Percentiles rank a stretch among this genome's conserved stretches.
Evolutionary conservation across 2,329 filamentous ascomycete genomes (phyloP).

Genomic region (Eurotiales sp.): DNA sequence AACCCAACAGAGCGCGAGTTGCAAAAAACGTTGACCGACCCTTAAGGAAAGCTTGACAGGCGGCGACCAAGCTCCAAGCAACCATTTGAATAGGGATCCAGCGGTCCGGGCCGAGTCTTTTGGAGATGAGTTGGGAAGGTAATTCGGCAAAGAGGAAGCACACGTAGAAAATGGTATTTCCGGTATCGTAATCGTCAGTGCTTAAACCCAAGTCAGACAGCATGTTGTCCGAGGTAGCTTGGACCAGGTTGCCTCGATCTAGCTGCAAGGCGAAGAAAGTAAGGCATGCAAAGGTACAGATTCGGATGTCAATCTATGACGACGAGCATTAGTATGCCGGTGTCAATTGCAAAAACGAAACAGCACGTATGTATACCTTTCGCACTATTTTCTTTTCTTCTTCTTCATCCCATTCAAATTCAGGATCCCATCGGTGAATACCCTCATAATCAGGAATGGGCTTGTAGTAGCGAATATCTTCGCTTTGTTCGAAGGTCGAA

Average conservation of each 20-base stretch:
- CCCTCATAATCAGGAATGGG: constrained; percentile 45
- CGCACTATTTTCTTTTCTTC: constrained; percentile 40
- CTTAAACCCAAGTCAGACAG: constrained; percentile 49
- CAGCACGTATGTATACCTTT: constrained; percentile 27
- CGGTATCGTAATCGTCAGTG: constrained; percentile 44
- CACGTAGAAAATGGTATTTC: constrained; percentile 38
- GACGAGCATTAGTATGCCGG: not conserved
- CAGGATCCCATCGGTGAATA: constrained; percentile 46
- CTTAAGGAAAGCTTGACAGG: constrained; percentile 49
- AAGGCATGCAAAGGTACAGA: constrained; percentile 47
- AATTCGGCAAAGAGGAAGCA: constrained; percentile 46
- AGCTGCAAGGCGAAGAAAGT: constrained; percentile 64
- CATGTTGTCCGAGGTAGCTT: constrained; percentile 61
- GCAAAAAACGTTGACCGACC: constrained; percentile 42
- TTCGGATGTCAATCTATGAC: constrained; percentile 36
- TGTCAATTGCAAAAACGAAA: not conserved
- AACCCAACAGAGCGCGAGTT: constrained; percentile 46
- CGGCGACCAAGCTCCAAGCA: constrained; percentile 53
- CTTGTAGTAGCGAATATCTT: constrained; percentile 35
- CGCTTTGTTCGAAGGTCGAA: constrained; percentile 32
- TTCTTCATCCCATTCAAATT: constrained; percentile 42
- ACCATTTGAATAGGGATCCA: constrained; percentile 59
- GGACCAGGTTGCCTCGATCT: constrained; percentile 59
- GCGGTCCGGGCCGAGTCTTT: constrained; percentile 51
- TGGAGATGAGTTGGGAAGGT: constrained; percentile 53